Evolutionary conservation across 2,329 filamentous ascomycete genomes (phyloP).

Genomic region (Aspergillus thermomutatus): DNA sequence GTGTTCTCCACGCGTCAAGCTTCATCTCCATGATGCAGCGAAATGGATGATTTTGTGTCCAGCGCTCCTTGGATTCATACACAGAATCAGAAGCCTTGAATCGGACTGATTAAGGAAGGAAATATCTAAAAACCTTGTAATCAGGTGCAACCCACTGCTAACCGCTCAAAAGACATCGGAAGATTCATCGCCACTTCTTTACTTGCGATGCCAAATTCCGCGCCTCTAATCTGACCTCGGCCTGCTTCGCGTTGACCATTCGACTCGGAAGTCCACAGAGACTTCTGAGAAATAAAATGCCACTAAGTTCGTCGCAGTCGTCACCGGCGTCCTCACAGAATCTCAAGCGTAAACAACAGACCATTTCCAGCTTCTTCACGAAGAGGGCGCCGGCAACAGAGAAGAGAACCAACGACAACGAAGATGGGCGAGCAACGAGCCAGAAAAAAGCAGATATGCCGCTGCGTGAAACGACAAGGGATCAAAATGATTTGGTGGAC

Average conservation of each 20-base stretch:
- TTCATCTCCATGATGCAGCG: slow-evolving; percentile 15
- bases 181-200: background rate
- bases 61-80: background rate
- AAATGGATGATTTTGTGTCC: background rate
- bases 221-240: background rate
- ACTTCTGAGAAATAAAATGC: slow-evolving; percentile 21
- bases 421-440: slow-evolving; percentile 2
- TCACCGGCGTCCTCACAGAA: slow-evolving; percentile 29
- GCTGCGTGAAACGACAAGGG: background rate
- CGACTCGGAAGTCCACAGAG: background rate
- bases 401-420: slow-evolving; percentile 9
- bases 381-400: slow-evolving; percentile 46
- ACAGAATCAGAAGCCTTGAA: background rate
- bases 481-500: background rate
- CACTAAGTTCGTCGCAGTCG: slow-evolving; percentile 32
- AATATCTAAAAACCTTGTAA: background rate
- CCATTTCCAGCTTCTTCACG: slow-evolving; percentile 82
- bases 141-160: background rate
- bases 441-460: slow-evolving; percentile 4
- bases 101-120: background rate
- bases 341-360: slow-evolving; percentile 55
- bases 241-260: background rate
- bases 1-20: slow-evolving; percentile 35
- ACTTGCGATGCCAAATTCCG: background rate
- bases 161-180: background rate